Conservation (phyloP, 208 protist genomes). For the Crithidia fasciculata region DNA sequence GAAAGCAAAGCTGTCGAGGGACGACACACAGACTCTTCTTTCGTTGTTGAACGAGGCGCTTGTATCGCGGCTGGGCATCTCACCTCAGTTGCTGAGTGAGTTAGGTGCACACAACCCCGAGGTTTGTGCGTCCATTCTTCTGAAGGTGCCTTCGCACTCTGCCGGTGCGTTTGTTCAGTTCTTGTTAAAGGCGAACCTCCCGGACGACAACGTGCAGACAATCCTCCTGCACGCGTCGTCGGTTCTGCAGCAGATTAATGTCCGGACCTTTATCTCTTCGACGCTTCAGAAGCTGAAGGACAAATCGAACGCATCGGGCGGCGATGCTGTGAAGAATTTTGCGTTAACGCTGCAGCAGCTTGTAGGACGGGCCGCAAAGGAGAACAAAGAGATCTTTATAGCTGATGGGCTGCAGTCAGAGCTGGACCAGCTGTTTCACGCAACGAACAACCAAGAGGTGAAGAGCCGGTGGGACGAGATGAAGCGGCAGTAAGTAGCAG, state of each 20-base stretch:
- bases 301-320: constrained; percentile 34
- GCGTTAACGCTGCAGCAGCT: constrained; percentile 64
- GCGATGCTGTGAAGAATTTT: constrained; percentile 56
- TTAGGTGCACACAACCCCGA: constrained; percentile 65
- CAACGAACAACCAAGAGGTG: constrained; percentile 50
- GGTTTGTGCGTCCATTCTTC: constrained; percentile 53
- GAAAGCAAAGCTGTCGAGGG: constrained; percentile 37
- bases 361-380: constrained; percentile 58
- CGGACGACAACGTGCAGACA: constrained; percentile 48
- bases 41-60: constrained; percentile 42
- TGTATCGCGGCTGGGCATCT: constrained; percentile 50
- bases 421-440: constrained; percentile 56
- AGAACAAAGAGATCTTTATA: constrained; percentile 78
- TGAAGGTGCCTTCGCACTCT: constrained; percentile 41
- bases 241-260: constrained; percentile 59
- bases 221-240: constrained; percentile 56
- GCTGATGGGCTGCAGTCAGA: constrained; percentile 46
- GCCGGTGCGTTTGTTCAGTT: constrained; percentile 49
- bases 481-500: constrained; percentile 52
- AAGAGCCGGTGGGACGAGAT: constrained; percentile 66
- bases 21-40: constrained; percentile 47
- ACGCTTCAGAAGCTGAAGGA: constrained; percentile 56
- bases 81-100: constrained; percentile 36
- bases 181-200: constrained; percentile 50
- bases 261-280: constrained; percentile 49